phyloP scores from a whole-genome alignment of 2,329 filamentous ascomycete species.

The Fusarium luffae region DNA sequence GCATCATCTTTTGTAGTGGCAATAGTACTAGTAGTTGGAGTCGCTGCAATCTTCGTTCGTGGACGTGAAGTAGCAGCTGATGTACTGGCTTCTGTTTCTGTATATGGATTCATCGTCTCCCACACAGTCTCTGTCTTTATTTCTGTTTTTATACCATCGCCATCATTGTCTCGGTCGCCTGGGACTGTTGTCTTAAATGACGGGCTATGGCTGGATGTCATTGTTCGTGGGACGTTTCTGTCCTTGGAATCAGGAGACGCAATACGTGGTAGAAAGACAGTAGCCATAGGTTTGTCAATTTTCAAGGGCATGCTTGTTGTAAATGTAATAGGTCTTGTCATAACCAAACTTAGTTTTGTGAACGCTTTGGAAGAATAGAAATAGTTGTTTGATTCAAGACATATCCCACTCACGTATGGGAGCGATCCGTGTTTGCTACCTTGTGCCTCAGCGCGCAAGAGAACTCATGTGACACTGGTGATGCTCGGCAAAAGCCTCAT shows the following conservation, averaged over 20 bases:
- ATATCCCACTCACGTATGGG: conserved; percentile 10
- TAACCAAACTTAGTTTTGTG: conserved; percentile 15
- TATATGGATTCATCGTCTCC: conserved; percentile 28
- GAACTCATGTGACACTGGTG: conserved; percentile 35
- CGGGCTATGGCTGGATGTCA: conserved; percentile 7
- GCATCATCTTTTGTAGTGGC: background rate
- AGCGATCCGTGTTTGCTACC: conserved; percentile 37
- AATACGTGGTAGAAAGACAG: conserved; percentile 14
- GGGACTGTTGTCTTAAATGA: conserved; percentile 18
- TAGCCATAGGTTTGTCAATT: conserved; percentile 31
- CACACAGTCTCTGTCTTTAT: conserved; percentile 27
- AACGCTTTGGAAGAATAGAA: conserved; percentile 9
- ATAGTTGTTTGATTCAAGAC: conserved; percentile 21
- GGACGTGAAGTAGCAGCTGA: conserved; percentile 9
- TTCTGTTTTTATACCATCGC: conserved; percentile 5
- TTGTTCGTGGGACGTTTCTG: conserved; percentile 17
- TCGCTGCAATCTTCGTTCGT: background rate
- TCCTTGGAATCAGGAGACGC: conserved; percentile 4
- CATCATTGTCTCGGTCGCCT: conserved; percentile 3
- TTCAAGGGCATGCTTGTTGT: conserved; percentile 12
- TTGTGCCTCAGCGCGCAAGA: conserved; percentile 30
- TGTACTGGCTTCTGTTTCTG: background rate
- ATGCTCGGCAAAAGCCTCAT: conserved; percentile 32
- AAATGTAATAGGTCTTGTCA: conserved; percentile 6
- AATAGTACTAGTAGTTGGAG: background rate